Evolutionary conservation across 129 eudicot genomes (phyloP), one percentile per base, ranked within the genome.

Genomic region (Escallonia herrerae): DNA sequence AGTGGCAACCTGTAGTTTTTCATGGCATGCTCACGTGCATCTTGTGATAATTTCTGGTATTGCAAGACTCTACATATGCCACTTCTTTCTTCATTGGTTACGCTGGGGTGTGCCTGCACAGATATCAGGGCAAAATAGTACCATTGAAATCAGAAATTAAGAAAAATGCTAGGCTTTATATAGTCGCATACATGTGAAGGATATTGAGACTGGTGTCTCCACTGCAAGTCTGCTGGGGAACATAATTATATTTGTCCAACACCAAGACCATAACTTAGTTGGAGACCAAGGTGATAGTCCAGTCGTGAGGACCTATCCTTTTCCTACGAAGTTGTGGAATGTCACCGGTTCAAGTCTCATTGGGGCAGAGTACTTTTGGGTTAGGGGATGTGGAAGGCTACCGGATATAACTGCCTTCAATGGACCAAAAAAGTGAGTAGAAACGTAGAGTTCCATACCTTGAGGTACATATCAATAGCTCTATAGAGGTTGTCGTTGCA

Each of bases 401-500:
- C 33, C 33, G 33, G 33, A 22, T 1, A 22, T 1, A 22, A 22
- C 1, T 22, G 33, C 0, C 13, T 51, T 12, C 3, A 51, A 51
- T 7, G 8, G 13, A 7, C 12, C 56, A 51, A 51, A 51, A 51
- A 5, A 5, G 49, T 45, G 49, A 45, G 6, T 37, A 15, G 40
- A 65, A 56, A 52, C 1, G 43, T 42, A 46, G 4, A 33, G 13
- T 49, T 54, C 6, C 64, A 65, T 77, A 77, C 81, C 77, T 77
- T 77, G 60, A 77, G 81, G 73, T 71, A 77, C 64, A 53, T 77
- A 49, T 77, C 81, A 43, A 77, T 66, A 10, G 77, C 77, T 66
- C 77, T 66, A 41, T 77, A 77, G 50, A 77, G 74, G 42, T 66
- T 54, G 43, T 77, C 68, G 62, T 77, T 39, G 33, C 64, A 70